Evolutionary conservation across 345 rosid species (phyloP).

Genomic region (Boechera stricta): DNA sequence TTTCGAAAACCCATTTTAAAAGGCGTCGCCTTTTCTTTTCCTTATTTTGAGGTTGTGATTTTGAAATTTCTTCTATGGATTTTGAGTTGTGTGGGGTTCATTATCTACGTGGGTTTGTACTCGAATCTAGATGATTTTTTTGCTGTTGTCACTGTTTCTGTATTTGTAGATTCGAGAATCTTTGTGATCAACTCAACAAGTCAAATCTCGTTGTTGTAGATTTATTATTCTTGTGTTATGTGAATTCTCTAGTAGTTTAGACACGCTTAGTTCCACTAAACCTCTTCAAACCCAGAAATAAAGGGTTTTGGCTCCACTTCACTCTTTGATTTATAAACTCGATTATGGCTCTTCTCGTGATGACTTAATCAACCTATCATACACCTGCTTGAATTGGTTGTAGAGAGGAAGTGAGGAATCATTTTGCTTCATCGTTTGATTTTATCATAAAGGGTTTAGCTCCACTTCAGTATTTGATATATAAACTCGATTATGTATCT

Average conservation of each 20-base stretch:
- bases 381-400: no score
- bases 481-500: no score
- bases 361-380: no score
- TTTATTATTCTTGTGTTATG: background rate
- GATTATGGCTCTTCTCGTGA: no score
- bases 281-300: background rate
- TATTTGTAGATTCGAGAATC: constrained; percentile 4
- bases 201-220: constrained; percentile 1
- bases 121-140: constrained; percentile 7
- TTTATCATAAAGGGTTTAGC: background rate
- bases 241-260: constrained; percentile 1
- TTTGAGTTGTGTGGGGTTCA: constrained; percentile 30
- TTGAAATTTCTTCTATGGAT: background rate
- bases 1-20: constrained; percentile 19
- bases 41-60: background rate
- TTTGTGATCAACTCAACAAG: constrained; percentile 16
- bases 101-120: background rate
- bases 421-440: no score
- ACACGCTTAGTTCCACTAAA: background rate
- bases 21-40: background rate
- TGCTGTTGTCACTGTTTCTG: background rate
- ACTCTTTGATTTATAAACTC: no score
- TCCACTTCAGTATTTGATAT: no score
- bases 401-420: no score
- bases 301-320: background rate